A percentile compares a stretch with the other conserved stretches of the same genome.
phyloP scores from a whole-genome alignment of 176 grass and related monocot species.

The Rhynchospora tenuis region DNA sequence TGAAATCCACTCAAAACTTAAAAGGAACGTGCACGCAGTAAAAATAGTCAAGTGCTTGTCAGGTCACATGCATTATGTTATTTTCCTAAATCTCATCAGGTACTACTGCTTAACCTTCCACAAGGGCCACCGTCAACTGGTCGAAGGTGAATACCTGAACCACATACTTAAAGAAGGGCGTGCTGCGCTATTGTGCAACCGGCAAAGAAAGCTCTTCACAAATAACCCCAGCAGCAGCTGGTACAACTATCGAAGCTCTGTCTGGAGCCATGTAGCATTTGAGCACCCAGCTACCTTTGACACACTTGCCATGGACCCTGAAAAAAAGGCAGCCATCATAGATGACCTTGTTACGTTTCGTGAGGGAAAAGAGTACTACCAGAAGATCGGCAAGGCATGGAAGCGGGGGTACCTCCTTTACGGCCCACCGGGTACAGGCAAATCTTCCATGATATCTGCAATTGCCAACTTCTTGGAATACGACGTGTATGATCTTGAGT shows the following conservation, averaged over 20 bases:
- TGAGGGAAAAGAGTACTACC: conserved; percentile 23
- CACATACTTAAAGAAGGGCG: conserved; percentile 3
- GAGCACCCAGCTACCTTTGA: conserved; percentile 29
- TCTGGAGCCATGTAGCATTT: conserved; percentile 32
- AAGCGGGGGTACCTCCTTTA: conserved; percentile 31
- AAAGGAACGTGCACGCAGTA: too few relatives aligned
- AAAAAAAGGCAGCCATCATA: conserved; percentile 14
- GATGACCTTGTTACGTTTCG: conserved; percentile 7
- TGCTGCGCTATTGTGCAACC: not conserved
- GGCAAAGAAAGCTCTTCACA: conserved; percentile 17
- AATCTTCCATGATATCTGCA: conserved; percentile 24
- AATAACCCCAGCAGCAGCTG: not conserved
- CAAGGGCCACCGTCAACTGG: not conserved
- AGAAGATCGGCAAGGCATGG: conserved; percentile 27
- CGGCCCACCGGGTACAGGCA: conserved; percentile 28
- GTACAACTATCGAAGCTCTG: too few relatives aligned
- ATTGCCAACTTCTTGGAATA: conserved; percentile 30
- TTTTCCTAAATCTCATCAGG: not conserved
- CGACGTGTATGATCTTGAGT: conserved; percentile 22
- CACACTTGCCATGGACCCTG: conserved; percentile 26
- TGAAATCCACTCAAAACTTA: too few relatives aligned
- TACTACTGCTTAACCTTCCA: conserved; percentile 25
- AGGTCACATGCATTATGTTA: not conserved
- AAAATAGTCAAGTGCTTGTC: too few relatives aligned
- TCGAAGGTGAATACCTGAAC: not conserved